phyloP scores from a whole-genome alignment of 306 rosid genomes.

The Sicyos baderoa region DNA sequence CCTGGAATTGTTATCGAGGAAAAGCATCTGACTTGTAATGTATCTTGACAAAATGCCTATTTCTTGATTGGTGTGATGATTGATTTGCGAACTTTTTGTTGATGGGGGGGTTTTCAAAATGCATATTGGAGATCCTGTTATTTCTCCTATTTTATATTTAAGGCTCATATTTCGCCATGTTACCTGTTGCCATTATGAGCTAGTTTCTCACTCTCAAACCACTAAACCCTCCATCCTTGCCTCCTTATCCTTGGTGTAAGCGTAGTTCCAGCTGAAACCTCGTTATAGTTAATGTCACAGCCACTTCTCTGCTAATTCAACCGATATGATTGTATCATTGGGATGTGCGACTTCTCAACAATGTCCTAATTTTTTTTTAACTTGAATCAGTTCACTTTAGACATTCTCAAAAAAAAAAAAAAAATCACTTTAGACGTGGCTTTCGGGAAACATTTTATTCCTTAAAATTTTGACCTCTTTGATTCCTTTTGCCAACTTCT shows the following conservation, averaged over 20 bases:
- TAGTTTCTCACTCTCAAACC: background rate
- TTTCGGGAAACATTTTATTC: background rate
- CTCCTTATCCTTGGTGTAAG: too few relatives aligned
- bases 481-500: constrained; percentile 1
- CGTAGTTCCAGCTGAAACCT: background rate
- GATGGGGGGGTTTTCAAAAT: background rate
- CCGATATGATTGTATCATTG: constrained; percentile 3
- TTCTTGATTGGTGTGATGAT: background rate
- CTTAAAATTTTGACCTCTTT: too few relatives aligned
- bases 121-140: background rate
- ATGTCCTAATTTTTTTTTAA: background rate
- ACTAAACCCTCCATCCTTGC: background rate
- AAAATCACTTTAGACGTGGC: background rate
- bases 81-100: background rate
- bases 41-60: background rate
- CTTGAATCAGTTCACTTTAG: background rate
- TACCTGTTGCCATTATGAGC: background rate
- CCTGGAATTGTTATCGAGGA: background rate
- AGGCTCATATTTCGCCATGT: background rate
- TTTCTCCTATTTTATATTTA: background rate
- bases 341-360: background rate
- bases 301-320: background rate
- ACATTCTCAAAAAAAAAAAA: background rate
- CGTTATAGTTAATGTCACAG: background rate
- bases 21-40: constrained; percentile 5